A percentile compares a stretch with the other conserved stretches of the same genome.
Conservation (phyloP, 768 basidiomycete species). For the Tylopilus sp. region DNA sequence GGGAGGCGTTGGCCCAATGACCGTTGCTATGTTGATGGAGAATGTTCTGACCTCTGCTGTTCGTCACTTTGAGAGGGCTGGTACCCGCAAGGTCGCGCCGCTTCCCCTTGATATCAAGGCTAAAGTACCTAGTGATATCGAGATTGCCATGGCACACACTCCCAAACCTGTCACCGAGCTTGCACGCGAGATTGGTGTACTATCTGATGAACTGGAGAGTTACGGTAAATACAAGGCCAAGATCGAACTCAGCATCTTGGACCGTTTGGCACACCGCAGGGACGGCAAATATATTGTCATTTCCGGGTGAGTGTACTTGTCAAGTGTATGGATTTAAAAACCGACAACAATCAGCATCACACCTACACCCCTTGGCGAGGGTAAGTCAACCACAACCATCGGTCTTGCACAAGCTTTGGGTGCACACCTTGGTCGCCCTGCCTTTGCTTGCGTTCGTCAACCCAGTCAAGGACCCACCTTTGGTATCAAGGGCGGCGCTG, state of each 20-base stretch:
- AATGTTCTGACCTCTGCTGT: slow-evolving; percentile 87
- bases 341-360: slow-evolving; percentile 61
- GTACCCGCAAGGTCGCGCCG: slow-evolving; percentile 68
- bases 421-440: slow-evolving; percentile 86
- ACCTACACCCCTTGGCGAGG: slow-evolving; percentile 95
- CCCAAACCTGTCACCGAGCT: slow-evolving; percentile 87
- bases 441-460: slow-evolving; percentile 96
- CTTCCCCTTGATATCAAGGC: slow-evolving; percentile 74
- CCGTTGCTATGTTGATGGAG: slow-evolving; percentile 95
- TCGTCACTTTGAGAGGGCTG: slow-evolving; percentile 69
- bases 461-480: slow-evolving; percentile 99
- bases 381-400: slow-evolving; percentile 97
- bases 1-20: slow-evolving; percentile 99
- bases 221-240: slow-evolving; percentile 98
- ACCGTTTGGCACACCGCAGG: slow-evolving; percentile 79
- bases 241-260: slow-evolving; percentile 84
- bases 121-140: slow-evolving; percentile 95
- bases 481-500: slow-evolving; percentile 98
- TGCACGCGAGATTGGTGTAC: slow-evolving; percentile 84
- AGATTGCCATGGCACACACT: slow-evolving; percentile 91
- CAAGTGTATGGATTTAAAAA: neutral
- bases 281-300: slow-evolving; percentile 97
- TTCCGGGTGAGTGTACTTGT: slow-evolving; percentile 60
- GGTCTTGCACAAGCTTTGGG: slow-evolving; percentile 95
- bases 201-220: slow-evolving; percentile 83